phyloP scores from a whole-genome alignment of 1,139 yeast genomes.

The Kodamaea fungicola region DNA sequence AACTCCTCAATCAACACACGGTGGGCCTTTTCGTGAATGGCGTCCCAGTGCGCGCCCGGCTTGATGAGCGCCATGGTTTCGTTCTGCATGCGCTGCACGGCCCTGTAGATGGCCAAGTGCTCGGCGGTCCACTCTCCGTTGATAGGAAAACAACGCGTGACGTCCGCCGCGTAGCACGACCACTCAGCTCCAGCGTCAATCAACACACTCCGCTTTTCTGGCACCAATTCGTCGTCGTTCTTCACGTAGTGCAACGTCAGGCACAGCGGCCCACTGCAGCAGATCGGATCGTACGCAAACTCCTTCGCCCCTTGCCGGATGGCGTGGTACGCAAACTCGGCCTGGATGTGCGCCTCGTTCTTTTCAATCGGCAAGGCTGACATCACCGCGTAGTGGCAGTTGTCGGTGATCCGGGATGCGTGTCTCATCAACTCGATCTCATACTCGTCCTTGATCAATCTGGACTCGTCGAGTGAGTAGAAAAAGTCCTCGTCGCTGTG shows the following conservation, averaged over 20 bases:
- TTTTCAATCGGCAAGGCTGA: conserved; percentile 84
- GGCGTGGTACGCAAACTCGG: conserved; percentile 91
- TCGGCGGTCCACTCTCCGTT: conserved; percentile 87
- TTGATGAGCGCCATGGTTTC: conserved; percentile 64
- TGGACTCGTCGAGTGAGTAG: conserved; percentile 80
- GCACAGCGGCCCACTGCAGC: conserved; percentile 90
- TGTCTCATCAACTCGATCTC: conserved; percentile 74
- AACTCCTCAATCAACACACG: conserved; percentile 69
- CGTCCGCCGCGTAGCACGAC: conserved; percentile 89
- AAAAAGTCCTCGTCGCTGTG: conserved; percentile 50
- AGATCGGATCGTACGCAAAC: conserved; percentile 90
- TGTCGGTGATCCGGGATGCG: conserved; percentile 83
- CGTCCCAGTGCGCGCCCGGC: conserved; percentile 88
- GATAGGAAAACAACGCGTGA: conserved; percentile 92
- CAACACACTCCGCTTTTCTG: conserved; percentile 57
- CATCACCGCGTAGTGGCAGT: conserved; percentile 89
- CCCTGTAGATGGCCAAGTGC: conserved; percentile 74
- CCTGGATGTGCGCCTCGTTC: conserved; percentile 89
- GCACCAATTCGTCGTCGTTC: conserved; percentile 65
- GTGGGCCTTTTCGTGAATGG: conserved; percentile 77
- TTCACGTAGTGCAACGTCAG: conserved; percentile 88
- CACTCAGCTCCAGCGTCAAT: conserved; percentile 98
- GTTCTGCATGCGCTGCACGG: conserved; percentile 82
- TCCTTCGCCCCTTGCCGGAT: conserved; percentile 88
- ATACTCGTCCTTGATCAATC: conserved; percentile 78